phyloP scores from a whole-genome alignment of 305 asterid genomes.

The Fraxinus baroniana region DNA sequence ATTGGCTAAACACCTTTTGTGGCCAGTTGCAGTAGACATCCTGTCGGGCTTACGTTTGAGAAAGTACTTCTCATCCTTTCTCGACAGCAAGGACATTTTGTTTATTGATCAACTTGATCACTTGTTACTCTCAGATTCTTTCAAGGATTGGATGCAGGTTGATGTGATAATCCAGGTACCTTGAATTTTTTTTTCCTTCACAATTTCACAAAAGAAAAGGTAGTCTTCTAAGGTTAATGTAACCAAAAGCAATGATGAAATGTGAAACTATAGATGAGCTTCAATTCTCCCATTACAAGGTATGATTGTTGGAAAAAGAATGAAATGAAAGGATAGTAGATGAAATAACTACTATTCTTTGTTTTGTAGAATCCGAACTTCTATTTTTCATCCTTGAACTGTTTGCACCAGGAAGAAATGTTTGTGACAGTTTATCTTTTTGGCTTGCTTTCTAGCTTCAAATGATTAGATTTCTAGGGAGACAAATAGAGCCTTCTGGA shows the following conservation, averaged over 20 bases:
- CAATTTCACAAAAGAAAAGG: slow-evolving; percentile 1
- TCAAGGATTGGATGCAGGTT: slow-evolving; percentile 66
- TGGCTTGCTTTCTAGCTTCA: neutral
- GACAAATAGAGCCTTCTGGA: neutral
- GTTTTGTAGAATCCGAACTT: neutral
- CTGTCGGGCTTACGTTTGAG: slow-evolving; percentile 89
- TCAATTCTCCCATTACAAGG: neutral
- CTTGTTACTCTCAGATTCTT: slow-evolving; percentile 67
- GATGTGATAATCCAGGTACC: slow-evolving; percentile 91
- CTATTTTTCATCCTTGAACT: neutral
- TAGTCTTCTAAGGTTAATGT: neutral
- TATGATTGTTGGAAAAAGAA: neutral
- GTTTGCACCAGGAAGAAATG: neutral
- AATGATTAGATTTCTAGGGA: neutral
- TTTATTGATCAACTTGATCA: slow-evolving; percentile 94
- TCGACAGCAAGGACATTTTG: slow-evolving; percentile 57
- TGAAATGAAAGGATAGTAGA: neutral
- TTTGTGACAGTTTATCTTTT: neutral
- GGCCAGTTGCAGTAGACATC: slow-evolving; percentile 90
- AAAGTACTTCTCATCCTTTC: slow-evolving; percentile 63
- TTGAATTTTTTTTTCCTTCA: neutral
- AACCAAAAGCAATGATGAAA: neutral
- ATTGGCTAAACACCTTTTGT: slow-evolving; percentile 79
- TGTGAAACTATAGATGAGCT: neutral
- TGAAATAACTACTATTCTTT: neutral